These are phyloP conservation scores for Starmerella floricola DNA, from an alignment of 805 yeast species.

Conservation along the genomic window DNA sequence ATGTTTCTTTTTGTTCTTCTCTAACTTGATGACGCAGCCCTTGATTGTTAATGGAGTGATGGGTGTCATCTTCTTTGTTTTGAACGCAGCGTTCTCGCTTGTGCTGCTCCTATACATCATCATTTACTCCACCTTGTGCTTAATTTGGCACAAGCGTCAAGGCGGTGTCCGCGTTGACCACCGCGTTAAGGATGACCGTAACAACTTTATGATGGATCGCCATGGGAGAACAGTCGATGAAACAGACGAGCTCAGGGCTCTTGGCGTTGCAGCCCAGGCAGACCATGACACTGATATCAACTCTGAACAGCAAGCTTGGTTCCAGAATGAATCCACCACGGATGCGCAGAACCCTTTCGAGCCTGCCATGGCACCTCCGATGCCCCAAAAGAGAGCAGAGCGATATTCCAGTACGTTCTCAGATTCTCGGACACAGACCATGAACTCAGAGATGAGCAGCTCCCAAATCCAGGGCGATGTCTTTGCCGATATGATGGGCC, in stretches of 20 bases:
- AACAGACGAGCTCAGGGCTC: constrained; percentile 42
- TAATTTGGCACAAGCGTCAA: constrained; percentile 50
- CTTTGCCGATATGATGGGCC: not conserved
- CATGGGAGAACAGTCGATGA: constrained; percentile 15
- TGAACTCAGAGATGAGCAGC: constrained; percentile 9
- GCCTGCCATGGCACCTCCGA: constrained; percentile 11
- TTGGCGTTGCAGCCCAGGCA: constrained; percentile 73
- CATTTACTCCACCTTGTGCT: constrained; percentile 39
- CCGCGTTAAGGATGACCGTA: constrained; percentile 84
- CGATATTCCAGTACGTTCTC: constrained; percentile 2
- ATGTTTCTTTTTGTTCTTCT: constrained; percentile 72
- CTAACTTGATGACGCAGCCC: constrained; percentile 71
- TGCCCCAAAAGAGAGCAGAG: constrained; percentile 5
- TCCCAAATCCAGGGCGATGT: not conserved
- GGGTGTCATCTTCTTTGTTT: constrained; percentile 82
- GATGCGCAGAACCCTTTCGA: constrained; percentile 18
- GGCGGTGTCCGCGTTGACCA: constrained; percentile 76
- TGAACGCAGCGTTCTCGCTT: constrained; percentile 81
- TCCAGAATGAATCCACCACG: constrained; percentile 12
- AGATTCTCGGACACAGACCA: constrained; percentile 11
- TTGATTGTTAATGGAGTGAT: constrained; percentile 67
- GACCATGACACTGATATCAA: constrained; percentile 42
- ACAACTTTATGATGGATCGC: constrained; percentile 47
- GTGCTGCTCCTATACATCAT: constrained; percentile 59
- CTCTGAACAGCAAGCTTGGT: constrained; percentile 35